Percentiles rank a stretch among this genome's conserved stretches.
phyloP scores from a whole-genome alignment of 345 rosid genomes.

The Cochlearia excelsa region DNA sequence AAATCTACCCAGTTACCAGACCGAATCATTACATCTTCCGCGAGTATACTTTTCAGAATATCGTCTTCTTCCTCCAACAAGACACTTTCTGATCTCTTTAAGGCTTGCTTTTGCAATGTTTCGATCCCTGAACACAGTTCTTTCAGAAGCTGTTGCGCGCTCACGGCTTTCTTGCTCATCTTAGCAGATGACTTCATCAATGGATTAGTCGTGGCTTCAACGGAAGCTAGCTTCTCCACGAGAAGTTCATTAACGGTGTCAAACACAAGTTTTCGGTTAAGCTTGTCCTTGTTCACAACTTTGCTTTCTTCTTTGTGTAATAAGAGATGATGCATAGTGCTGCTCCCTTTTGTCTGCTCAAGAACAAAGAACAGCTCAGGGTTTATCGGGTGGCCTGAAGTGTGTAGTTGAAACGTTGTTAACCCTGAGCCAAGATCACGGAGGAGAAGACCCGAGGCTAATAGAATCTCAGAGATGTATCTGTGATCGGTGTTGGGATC shows the following conservation, averaged over 20 bases:
- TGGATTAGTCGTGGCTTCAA: constrained; percentile 46
- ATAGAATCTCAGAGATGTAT: constrained; percentile 82
- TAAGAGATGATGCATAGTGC: constrained; percentile 12
- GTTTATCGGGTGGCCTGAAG: constrained; percentile 69
- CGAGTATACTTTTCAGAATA: constrained; percentile 20
- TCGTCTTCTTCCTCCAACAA: constrained; percentile 17
- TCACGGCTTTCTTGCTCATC: constrained; percentile 53
- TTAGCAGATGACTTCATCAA: constrained; percentile 45
- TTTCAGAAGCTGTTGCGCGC: constrained; percentile 77
- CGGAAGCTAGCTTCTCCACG: constrained; percentile 50
- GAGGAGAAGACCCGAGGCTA: neutral
- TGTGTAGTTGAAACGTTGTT: constrained; percentile 68
- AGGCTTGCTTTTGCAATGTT: constrained; percentile 43
- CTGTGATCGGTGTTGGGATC: constrained; percentile 71
- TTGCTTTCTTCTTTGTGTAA: constrained; percentile 49
- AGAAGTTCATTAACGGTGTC: constrained; percentile 85
- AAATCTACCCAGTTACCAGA: constrained; percentile 52
- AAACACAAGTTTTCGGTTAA: constrained; percentile 72
- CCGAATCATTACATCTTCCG: constrained; percentile 14
- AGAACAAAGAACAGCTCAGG: too few species aligned
- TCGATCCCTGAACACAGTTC: constrained; percentile 67
- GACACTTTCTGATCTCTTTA: constrained; percentile 39
- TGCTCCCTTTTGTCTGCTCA: too few species aligned
- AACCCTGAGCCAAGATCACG: neutral
- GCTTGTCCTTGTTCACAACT: constrained; percentile 45